Percentiles rank a stretch among this genome's conserved stretches.
Evolutionary conservation across 345 rosid genomes (phyloP).

Genomic region (Laguncularia racemosa): DNA sequence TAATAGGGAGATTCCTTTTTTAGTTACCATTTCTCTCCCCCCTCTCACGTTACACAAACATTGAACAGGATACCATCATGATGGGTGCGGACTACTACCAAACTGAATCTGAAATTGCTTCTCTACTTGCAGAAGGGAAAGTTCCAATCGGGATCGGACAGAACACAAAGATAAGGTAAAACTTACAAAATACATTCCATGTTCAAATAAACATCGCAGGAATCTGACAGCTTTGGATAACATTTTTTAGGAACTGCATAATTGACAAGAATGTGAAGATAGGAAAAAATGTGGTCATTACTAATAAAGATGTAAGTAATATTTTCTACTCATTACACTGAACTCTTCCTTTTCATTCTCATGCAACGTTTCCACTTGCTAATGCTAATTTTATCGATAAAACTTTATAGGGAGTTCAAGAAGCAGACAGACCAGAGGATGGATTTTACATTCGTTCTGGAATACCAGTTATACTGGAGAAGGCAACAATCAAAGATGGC

Average conservation of each 20-base stretch:
- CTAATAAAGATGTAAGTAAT: conserved; percentile 61
- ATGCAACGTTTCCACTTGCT: neutral
- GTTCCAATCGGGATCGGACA: conserved; percentile 84
- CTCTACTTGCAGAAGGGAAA: conserved; percentile 74
- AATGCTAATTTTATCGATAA: conserved; percentile 3
- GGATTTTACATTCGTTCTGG: conserved; percentile 87
- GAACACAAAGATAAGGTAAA: conserved; percentile 71
- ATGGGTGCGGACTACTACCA: conserved; percentile 89
- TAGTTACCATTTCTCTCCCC: neutral
- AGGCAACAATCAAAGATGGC: conserved; percentile 81
- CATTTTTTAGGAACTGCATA: conserved; percentile 66
- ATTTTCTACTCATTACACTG: neutral
- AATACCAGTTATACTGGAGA: conserved; percentile 61
- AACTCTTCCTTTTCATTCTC: neutral
- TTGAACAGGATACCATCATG: conserved; percentile 72
- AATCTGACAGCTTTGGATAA: neutral
- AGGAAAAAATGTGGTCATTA: conserved; percentile 72
- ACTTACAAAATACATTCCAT: neutral
- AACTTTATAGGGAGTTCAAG: conserved; percentile 59
- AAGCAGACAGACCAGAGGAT: conserved; percentile 68
- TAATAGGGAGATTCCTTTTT: neutral
- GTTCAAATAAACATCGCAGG: neutral
- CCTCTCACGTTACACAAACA: neutral
- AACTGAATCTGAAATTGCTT: conserved; percentile 87
- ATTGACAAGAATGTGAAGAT: conserved; percentile 92